Evolutionary conservation across 1,284 basidiomycete genomes (phyloP).

Genomic region (Hymenochaete sp.): DNA sequence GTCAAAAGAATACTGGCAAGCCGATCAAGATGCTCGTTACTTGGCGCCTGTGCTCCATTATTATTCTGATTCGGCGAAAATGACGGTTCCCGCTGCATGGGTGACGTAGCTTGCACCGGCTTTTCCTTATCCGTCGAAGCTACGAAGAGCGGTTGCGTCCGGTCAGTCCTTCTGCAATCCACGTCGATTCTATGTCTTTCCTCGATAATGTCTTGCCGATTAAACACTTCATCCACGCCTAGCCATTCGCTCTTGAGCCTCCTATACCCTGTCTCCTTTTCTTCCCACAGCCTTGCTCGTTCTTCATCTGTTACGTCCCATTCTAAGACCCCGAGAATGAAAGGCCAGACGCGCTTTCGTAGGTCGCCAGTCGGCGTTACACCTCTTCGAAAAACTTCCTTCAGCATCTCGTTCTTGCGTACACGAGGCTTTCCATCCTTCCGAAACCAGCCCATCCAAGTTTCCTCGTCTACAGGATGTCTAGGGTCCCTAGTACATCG

Average conservation of each 20-base stretch:
- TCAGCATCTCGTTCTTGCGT: conserved; percentile 57
- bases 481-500: conserved; percentile 63
- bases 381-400: conserved; percentile 72
- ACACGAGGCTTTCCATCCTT: conserved; percentile 61
- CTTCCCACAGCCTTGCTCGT: conserved; percentile 48
- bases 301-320: conserved; percentile 62
- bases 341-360: conserved; percentile 80
- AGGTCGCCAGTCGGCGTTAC: conserved; percentile 44
- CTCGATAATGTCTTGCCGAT: conserved; percentile 71
- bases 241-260: conserved; percentile 72
- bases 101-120: conserved; percentile 28
- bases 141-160: conserved; percentile 81
- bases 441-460: conserved; percentile 68
- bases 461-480: conserved; percentile 62
- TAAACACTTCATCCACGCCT: conserved; percentile 71
- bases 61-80: conserved; percentile 64
- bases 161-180: conserved; percentile 95
- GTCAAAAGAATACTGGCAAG: conserved; percentile 81
- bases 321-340: conserved; percentile 74
- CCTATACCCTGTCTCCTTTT: conserved; percentile 67
- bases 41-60: conserved; percentile 74
- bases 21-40: conserved; percentile 79
- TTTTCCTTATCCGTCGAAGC: conserved; percentile 31
- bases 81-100: conserved; percentile 36
- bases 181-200: conserved; percentile 89